Evolutionary conservation across 1,139 yeast species (phyloP), one percentile per base, ranked within the genome.

Genomic region (Saccharomyces hybrid): DNA sequence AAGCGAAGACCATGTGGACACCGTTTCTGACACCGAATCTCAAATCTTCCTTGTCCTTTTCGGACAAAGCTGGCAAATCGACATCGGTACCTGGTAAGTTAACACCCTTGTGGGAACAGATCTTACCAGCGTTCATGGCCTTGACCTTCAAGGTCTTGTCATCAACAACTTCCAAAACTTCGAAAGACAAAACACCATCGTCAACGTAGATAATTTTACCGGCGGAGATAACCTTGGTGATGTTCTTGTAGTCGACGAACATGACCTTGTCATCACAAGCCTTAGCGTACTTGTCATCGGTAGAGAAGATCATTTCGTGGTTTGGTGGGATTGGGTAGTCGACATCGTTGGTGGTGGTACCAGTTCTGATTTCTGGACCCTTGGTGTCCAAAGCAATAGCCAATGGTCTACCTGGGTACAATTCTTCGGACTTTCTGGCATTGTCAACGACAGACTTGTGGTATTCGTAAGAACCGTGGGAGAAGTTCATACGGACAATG

Each of bases 361-460:
- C 99, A 55, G 99, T 91, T 82, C 99, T 88, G 77, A 93, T 93
- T 79, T 95, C 99, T 62, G 99, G 99, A 65, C 99, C 99, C 82
- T 93, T 95, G 73, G 99, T 95, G 76, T 93, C 99, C 69, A 93
- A 83, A 63, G 99, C 99, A 75, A 93, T 90, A 61, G 96, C 98
- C 70, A 93, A 81, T 55, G 98, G 99, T 79, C 98, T 88, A 67
- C 98, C 98, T 62, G 88, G 83, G 75, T 86, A 90, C 58, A 86
- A 74, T 74, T 84, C 84, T 76, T 88, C 97, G 58, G 98, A 90
- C 75, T 88, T 84, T 77, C 95, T 87, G 66, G 97, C 89, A 72
- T 93, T 91, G 81, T 93, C 97, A 75, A 93, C 78, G 67, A 95
- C 99, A 60, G 89, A 78, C 78, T 91, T 96, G 77, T 93, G 99